Percentiles rank a stretch among this genome's conserved stretches.
phyloP scores from a whole-genome alignment of 768 basidiomycete genomes.

The Leccinum variicolor region DNA sequence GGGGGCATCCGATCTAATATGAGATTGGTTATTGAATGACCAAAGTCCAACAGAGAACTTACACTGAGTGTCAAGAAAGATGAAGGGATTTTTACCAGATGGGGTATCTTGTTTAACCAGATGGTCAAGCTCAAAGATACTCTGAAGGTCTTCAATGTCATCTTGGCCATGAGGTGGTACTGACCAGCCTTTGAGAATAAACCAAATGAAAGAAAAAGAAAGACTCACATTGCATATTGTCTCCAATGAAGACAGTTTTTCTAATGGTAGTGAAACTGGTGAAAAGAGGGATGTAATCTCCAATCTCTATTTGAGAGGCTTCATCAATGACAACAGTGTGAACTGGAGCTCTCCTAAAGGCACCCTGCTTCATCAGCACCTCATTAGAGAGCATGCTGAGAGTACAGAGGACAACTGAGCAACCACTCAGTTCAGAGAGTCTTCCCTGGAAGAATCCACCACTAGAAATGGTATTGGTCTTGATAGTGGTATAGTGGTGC shows the following conservation, averaged over 20 bases:
- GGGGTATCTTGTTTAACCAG: conserved; percentile 33
- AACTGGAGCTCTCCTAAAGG: conserved; percentile 34
- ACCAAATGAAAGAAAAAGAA: conserved; percentile 28
- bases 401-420: conserved; percentile 68
- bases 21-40: conserved; percentile 1
- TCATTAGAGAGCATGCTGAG: conserved; percentile 66
- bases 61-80: conserved; percentile 78
- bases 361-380: conserved; percentile 11
- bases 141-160: conserved; percentile 58
- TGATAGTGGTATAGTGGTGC: conserved; percentile 58
- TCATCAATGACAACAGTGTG: conserved; percentile 60
- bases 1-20: conserved; percentile 77
- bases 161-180: conserved; percentile 83
- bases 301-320: conserved; percentile 63
- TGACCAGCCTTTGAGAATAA: conserved; percentile 32
- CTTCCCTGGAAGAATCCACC: conserved; percentile 29
- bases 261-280: conserved; percentile 35
- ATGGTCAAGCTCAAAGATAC: conserved; percentile 76
- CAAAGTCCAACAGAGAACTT: conserved; percentile 21
- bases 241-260: conserved; percentile 63
- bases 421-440: conserved; percentile 31
- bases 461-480: conserved; percentile 51
- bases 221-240: conserved; percentile 59
- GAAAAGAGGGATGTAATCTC: conserved; percentile 45
- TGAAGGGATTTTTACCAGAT: conserved; percentile 28